phyloP scores from a whole-genome alignment of 192 early-diverging fungal species.

The Pecoramyces ruminantium region DNA sequence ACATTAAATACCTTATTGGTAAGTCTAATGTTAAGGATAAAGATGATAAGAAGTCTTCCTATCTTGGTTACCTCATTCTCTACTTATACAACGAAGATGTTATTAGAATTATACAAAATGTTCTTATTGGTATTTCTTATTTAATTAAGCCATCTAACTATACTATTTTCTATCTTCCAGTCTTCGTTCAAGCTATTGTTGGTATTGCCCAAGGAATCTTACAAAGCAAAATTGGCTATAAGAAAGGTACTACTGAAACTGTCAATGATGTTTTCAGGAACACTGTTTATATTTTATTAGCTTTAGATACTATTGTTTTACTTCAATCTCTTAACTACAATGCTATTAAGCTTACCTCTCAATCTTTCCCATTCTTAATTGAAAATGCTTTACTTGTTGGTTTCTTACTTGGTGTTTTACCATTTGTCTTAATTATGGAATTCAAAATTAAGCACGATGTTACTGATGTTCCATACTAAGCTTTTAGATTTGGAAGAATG shows the following conservation, averaged over 20 bases:
- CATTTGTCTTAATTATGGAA: background rate
- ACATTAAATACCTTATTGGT: background rate
- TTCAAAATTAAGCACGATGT: background rate
- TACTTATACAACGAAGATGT: background rate
- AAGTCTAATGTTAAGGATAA: background rate
- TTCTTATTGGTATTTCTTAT: background rate
- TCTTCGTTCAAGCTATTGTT: background rate
- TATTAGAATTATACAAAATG: background rate
- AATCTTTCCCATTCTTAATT: background rate
- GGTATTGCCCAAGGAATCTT: background rate
- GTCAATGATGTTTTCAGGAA: background rate
- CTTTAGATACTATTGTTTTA: background rate
- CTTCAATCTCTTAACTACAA: background rate
- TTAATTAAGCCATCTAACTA: background rate
- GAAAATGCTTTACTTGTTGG: background rate
- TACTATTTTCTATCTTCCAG: background rate
- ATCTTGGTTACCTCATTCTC: background rate
- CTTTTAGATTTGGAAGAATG: too few relatives aligned
- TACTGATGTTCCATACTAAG: background rate
- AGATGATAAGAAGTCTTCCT: background rate
- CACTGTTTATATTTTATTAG: background rate
- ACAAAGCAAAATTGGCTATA: background rate
- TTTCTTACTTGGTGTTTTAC: background rate
- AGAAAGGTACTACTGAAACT: background rate
- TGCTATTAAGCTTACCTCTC: background rate